Evolutionary conservation across 768 basidiomycete species (phyloP), one percentile per base, ranked within the genome.

Genomic region (Termitomyces sp.): DNA sequence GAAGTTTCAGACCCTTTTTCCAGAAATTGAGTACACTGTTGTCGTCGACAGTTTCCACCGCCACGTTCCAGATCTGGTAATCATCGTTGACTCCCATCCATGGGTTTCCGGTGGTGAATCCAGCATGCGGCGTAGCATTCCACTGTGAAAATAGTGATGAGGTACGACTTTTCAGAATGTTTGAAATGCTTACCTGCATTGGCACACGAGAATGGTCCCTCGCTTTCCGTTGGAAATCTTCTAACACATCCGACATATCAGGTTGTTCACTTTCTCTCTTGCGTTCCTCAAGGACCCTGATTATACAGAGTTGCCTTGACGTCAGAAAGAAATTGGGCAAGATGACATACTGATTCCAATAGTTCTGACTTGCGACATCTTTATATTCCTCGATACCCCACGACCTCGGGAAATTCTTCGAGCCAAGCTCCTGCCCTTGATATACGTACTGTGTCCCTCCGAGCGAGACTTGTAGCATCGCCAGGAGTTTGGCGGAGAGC

Each of bases 71-170:
- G 0, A 58, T 56, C n/a, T 58, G 52, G 63, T 82, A 86, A 60
- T 89, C 86, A 36, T 86, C 85, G 60, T 88, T 85, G 7, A 86
- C 80, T 23, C 85, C 74, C 86, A 89, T 89, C 88, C 87, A 91
- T 0, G 88, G 86, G 2, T 66, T 76, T 2, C 80, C 82, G 0
- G 78, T 73, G 12, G 84, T 83, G 66, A 90, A 89, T 0, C 89
- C 88, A 0, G 78, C 85, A 52, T 89, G 74, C 7, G 67, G 25
- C 3, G 72, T 66, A 9, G 70, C 52, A 56, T 84, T 73, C 86
- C 88, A 89, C 84, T 88, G 50, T 11, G 49, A 31, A 33, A 9
- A 48, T 20, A 29, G 27, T 39, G 32, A 15, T 32, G 23, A 35
- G 38, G 3, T 22, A 18, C 13, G 23, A 39, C 32, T 11, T 15